Base-by-base conservation (phyloP, 2,329 filamentous ascomycete genomes). In the Talaromyces sp. region DNA sequence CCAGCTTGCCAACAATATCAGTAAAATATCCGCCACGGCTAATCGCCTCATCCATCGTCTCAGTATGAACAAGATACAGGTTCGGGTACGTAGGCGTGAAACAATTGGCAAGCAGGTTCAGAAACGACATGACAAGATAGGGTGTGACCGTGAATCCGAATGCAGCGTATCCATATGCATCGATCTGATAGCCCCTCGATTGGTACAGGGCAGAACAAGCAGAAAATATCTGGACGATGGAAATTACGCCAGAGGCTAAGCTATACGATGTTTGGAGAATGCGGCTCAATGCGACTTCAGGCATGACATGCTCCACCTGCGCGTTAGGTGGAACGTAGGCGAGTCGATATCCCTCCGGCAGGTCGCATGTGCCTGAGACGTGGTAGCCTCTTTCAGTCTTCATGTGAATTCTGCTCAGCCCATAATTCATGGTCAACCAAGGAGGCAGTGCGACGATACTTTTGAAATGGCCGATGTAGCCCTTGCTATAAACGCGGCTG, bases 91-190 rank as follows among this genome's bases (percentile, higher is more conserved):
- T 68, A 1, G 74, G 73, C 1, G 57, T 67, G 9, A 69, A 59
- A 35, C 70, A 33, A 47, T 63, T 65, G 39, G 64, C 72, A 4
- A 75, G 7, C 3, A 78, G 61, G 65, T 79, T 78, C n/a, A 77
- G 45, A 3, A 75, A 66, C 0, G 73, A 76, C 77, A 79, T 78
- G 39, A 76, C 47, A 4, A 72, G 65, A 58, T 77, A 78, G 0
- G 75, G 76, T 1, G 73, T 66, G 1, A 78, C 75, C 0, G 76
- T 78, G 8, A 79, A 68, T 4, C 74, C 72, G 60, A 76, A 78
- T 0, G 76, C 72, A 1, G 74, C 75, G 47, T 74, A 78, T 8
- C 76, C 75, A 56, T 72, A 78, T 33, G 64, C 65, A 9, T 68
- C 43, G 19, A 76, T 70, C 58, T 77, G 74, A 43, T 73, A 68